phyloP scores from a whole-genome alignment of 441 rosid genomes.

The Macaranga tanarius region DNA sequence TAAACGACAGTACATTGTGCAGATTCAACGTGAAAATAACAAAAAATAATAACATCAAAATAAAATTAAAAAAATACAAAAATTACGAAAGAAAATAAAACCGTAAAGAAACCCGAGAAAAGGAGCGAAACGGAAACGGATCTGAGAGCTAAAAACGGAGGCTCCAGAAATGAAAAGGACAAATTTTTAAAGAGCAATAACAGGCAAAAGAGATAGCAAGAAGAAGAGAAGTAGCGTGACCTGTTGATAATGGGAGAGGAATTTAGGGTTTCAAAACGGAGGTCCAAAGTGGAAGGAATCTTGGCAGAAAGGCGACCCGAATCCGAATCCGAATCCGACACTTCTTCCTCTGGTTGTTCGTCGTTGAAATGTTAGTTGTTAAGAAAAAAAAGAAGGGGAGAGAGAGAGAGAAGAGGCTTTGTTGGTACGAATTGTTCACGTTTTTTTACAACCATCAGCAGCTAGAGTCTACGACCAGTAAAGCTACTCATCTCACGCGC shows the following conservation, averaged over 20 bases:
- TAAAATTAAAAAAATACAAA: not conserved
- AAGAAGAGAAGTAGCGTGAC: constrained; percentile 17
- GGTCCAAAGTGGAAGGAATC: constrained; percentile 12
- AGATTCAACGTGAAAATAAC: constrained; percentile 22
- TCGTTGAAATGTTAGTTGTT: not conserved
- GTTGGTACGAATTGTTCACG: constrained; percentile 15
- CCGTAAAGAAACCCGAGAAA: not conserved
- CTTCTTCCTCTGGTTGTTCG: not conserved
- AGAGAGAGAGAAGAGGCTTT: constrained; percentile 13
- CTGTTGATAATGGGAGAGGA: constrained; percentile 38
- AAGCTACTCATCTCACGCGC: constrained; percentile 7
- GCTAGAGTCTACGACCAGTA: not conserved
- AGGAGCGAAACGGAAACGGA: constrained; percentile 17
- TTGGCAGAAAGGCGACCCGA: constrained; percentile 16
- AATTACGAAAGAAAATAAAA: not conserved
- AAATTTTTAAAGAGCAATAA: not conserved
- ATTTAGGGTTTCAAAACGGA: constrained; percentile 36
- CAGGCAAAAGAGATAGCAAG: not conserved
- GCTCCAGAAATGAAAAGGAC: constrained; percentile 1
- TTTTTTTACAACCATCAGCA: not conserved
- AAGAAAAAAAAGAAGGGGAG: constrained; percentile 15
- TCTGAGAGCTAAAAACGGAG: constrained; percentile 15
- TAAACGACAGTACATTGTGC: constrained; percentile 34
- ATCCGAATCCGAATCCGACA: constrained; percentile 13
- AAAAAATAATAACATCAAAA: not conserved